Base-by-base conservation (phyloP, 805 yeast species). In the Teunomyces aglyptinius region DNA sequence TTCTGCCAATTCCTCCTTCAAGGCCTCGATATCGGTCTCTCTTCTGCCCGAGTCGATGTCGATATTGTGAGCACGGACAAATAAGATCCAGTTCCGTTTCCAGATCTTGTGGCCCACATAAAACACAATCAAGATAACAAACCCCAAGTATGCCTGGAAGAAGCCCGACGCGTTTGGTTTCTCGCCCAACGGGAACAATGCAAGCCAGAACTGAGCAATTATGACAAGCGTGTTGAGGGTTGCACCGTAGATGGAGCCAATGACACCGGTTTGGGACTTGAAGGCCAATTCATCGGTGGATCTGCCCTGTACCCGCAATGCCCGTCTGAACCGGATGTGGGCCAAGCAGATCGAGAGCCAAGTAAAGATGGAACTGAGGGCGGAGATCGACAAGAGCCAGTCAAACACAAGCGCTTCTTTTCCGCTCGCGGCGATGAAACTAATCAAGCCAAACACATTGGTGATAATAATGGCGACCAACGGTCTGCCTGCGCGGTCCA, bases 401-500 rank as follows among this genome's bases (percentile, higher is more conserved):
- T 47, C 48, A 55, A 61, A 61, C 1, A 57, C 58, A 3, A 44
- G 57, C 7, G 49, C 56, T 33, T 60, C 53, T 41, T 57, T 57
- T 12, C 54, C 54, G 32, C 59, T 56, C 20, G 65, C 65, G 18
- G 87, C 85, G 55, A 85, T 73, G 59, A 83, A 79, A 44, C 83
- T 80, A 45, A 86, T 76, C 49, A 82, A 64, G 43, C 89, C 90
- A 58, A 85, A 68, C 5, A 67, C 46, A 42, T 78, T 68, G 27
- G 83, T 75, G 42, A 79, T 60, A 22, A 67, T 52, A 49, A 83
- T 76, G 44, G 85, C 82, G 34, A 71, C 77, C 46, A 84, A 59
- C 26, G 91, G 91, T 60, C 89, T 76, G 48, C 89, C 90, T 18
- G 72, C 73, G 56, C 82, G 72, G 62, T 84, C 89, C 51, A 83